Percentiles rank a stretch among this genome's conserved stretches.
Conservation (phyloP, 106 monocot species). For the Dendrobium catenatum region DNA sequence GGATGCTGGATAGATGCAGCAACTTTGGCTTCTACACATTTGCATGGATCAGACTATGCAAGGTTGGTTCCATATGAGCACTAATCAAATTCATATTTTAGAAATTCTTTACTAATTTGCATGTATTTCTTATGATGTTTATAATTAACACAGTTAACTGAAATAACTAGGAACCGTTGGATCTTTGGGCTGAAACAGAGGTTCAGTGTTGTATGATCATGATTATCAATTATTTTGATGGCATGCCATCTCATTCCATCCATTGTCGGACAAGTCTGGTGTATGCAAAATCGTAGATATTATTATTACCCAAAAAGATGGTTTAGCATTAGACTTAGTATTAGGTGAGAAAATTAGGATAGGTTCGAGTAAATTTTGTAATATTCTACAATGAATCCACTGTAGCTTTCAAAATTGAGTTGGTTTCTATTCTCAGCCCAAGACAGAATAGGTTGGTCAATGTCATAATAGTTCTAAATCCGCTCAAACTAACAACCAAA, state of each 20-base stretch:
- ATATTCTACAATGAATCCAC: neutral
- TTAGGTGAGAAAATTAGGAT: neutral
- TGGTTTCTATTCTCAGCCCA: neutral
- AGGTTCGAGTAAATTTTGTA: neutral
- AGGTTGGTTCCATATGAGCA: conserved; percentile 34
- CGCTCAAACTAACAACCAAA: neutral
- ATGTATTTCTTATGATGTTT: neutral
- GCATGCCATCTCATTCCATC: neutral
- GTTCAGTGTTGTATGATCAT: neutral
- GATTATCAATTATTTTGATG: too few species aligned
- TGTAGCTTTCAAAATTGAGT: neutral
- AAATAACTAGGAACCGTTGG: neutral
- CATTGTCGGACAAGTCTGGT: neutral
- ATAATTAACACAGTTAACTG: neutral
- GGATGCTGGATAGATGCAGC: conserved; percentile 99
- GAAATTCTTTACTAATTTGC: neutral
- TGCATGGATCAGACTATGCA: conserved; percentile 95
- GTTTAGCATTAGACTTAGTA: neutral
- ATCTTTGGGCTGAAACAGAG: neutral
- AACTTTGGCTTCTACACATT: conserved; percentile 95
- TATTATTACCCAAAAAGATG: neutral
- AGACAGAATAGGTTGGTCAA: neutral
- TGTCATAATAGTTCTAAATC: neutral
- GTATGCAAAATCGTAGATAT: neutral
- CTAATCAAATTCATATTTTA: neutral